Evolutionary conservation across 75 land plant species (phyloP).

Genomic region (Cupressus sempervirens): DNA sequence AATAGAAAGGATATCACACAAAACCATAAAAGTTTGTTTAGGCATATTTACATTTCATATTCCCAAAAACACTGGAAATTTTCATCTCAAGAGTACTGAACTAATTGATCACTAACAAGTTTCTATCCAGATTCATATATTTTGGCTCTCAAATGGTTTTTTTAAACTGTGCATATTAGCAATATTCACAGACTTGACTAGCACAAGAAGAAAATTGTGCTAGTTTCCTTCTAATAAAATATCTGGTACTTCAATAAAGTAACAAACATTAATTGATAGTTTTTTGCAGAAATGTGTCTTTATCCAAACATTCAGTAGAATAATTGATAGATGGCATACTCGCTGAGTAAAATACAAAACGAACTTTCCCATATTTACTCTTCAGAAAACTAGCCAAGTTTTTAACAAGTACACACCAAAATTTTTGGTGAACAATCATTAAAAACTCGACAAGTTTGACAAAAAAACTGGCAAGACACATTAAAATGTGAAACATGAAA

Average conservation of each 20-base stretch:
- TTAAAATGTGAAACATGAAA: too few relatives aligned
- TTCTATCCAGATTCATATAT: background rate
- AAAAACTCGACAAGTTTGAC: too few relatives aligned
- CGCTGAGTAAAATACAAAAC: too few relatives aligned
- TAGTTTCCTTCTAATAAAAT: background rate
- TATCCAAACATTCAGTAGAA: background rate
- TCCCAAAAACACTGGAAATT: background rate
- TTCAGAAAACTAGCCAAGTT: too few relatives aligned
- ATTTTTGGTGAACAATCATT: too few relatives aligned
- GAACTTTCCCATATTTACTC: too few relatives aligned
- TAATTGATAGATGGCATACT: too few relatives aligned
- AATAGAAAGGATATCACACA: background rate
- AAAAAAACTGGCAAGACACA: too few relatives aligned
- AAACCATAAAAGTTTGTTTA: background rate
- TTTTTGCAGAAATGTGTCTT: background rate
- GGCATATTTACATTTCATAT: background rate
- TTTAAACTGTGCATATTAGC: background rate
- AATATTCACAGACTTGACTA: background rate
- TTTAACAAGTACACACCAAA: too few relatives aligned
- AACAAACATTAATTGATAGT: background rate
- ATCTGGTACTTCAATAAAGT: background rate
- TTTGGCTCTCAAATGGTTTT: background rate
- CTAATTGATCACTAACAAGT: background rate
- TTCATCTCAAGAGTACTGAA: background rate
- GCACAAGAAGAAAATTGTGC: background rate